These are phyloP conservation scores for Juglanconis sp. DNA, from an alignment of 2,329 filamentous ascomycete species.

Conservation along the genomic window DNA sequence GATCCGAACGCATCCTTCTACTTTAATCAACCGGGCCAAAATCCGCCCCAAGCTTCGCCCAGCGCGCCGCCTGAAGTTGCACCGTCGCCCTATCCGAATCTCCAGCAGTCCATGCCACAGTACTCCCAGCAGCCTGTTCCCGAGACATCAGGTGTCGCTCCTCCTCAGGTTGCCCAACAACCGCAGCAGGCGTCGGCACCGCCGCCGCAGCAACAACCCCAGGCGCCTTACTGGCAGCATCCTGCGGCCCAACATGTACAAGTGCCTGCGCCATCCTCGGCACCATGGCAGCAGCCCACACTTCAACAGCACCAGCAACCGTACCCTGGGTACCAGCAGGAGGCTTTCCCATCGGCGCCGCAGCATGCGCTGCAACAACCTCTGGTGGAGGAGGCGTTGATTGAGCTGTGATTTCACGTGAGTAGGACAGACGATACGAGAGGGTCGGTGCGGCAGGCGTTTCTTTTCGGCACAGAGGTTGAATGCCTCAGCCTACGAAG, in stretches of 20 bases:
- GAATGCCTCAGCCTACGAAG: background rate
- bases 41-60: slow-evolving; percentile 32
- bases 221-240: slow-evolving; percentile 50
- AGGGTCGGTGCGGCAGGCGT: background rate
- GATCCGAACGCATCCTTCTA: slow-evolving; percentile 60
- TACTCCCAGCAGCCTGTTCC: slow-evolving; percentile 26
- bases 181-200: slow-evolving; percentile 28
- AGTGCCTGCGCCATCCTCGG: slow-evolving; percentile 37
- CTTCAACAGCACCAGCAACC: slow-evolving; percentile 14
- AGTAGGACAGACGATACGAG: background rate
- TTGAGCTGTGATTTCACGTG: slow-evolving; percentile 58
- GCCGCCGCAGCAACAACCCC: slow-evolving; percentile 28
- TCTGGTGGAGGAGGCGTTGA: slow-evolving; percentile 71
- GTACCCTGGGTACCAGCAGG: slow-evolving; percentile 53
- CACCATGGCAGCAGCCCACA: slow-evolving; percentile 34
- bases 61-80: slow-evolving; percentile 39
- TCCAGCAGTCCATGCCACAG: slow-evolving; percentile 31
- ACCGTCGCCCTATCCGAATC: slow-evolving; percentile 51
- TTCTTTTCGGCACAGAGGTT: background rate
- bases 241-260: slow-evolving; percentile 37
- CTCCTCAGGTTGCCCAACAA: slow-evolving; percentile 21
- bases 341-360: slow-evolving; percentile 64
- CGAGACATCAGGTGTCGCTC: slow-evolving; percentile 33
- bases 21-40: slow-evolving; percentile 41
- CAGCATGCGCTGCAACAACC: slow-evolving; percentile 58